Base-by-base conservation (phyloP, 768 basidiomycete species). In the Suillus variegatus region DNA sequence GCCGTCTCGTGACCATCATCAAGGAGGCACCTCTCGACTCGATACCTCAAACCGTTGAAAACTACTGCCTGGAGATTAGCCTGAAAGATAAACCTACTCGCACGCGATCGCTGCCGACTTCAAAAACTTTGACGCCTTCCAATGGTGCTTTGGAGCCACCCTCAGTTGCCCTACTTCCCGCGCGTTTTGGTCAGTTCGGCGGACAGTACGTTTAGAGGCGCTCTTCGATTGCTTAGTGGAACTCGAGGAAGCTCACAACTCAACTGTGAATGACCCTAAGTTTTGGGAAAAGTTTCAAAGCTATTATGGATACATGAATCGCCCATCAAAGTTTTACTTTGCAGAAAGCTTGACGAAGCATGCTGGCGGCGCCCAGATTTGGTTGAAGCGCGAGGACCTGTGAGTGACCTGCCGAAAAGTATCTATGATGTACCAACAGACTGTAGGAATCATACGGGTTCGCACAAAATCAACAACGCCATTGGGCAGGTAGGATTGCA, bases 401-500 rank as follows among this genome's bases (percentile, higher is more conserved):
- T 91, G 68, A 67, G 90, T 75, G 28, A 58, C 65, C 47, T 62
- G 25, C 60, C 25, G 22, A 54, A 25, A 16, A 57, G 35, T 25
- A 22, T 36, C 16, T 51, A 6, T 35, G 10, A 28, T 54, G 64
- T 7, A 32, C 55, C 76, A 49, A 22, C 8, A 22, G n/a, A 51
- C 16, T 60, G 41, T 65, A 94, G 92, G 65, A 99, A 99, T 76
- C 97, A 99, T 75, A 99, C 97, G 0, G 97, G 97, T 18, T 98
- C 96, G 12, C 97, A 99, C 79, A 99, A 99, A 78, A 99, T 99
- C 74, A 99, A 99, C 80, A 99, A 99, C 76, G 97, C 97, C 28
- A 91, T 99, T 65, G 97, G 97, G 43, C 96, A 97, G 84, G 91
- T 88, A 71, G 41, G 41, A 13, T 32, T 60, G 28, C 28, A 32